phyloP scores from a whole-genome alignment of 106 monocot species.

The Allium sativum region DNA sequence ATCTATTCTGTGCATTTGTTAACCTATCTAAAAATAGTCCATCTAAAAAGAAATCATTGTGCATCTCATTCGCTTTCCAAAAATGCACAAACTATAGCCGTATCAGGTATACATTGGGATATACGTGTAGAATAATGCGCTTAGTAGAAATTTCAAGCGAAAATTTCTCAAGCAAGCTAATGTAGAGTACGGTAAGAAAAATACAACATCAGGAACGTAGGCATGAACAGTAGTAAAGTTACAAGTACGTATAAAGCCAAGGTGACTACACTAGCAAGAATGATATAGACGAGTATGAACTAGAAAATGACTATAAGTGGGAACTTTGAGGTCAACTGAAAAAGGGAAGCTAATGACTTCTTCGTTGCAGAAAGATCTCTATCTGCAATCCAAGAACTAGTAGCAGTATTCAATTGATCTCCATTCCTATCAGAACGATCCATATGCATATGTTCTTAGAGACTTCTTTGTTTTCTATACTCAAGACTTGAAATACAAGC shows the following conservation, averaged over 20 bases:
- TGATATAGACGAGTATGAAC: constrained; percentile 39
- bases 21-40: no score
- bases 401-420: background rate
- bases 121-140: background rate
- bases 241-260: constrained; percentile 34
- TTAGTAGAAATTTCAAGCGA: constrained; percentile 3
- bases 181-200: constrained; percentile 55
- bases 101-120: no score
- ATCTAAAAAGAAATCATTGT: no score
- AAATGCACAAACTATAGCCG: no score
- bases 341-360: constrained; percentile 30
- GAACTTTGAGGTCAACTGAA: constrained; percentile 43
- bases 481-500: background rate
- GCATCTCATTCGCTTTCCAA: no score
- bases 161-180: constrained; percentile 54
- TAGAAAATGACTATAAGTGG: constrained; percentile 44
- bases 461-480: background rate
- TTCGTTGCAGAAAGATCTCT: constrained; percentile 15
- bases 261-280: constrained; percentile 36
- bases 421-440: background rate
- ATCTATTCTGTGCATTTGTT: no score
- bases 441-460: background rate
- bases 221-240: constrained; percentile 39
- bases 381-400: constrained; percentile 17
- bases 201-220: constrained; percentile 43